These are phyloP conservation scores for Phytophthora sansomeana DNA, from an alignment of 352 stramenopile species.

Conservation along the genomic window DNA sequence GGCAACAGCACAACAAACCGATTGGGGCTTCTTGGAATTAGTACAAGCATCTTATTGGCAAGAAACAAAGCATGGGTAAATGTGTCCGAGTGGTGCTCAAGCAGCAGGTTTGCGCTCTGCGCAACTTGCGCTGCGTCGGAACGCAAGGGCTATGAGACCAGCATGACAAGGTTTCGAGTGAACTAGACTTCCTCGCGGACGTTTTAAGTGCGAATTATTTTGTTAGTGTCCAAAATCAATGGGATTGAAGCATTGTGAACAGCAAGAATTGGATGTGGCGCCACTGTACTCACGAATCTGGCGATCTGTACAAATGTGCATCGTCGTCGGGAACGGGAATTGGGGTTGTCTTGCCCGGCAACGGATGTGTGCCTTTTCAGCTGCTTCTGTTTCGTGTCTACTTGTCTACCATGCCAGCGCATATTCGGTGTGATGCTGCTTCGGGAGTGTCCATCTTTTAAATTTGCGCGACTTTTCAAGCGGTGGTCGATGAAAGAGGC, in stretches of 20 bases:
- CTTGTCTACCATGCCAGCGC: too few species aligned
- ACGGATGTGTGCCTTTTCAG: too few species aligned
- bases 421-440: too few species aligned
- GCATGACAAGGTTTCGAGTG: too few species aligned
- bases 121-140: not conserved
- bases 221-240: not conserved
- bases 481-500: too few species aligned
- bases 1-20: not conserved
- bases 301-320: not conserved
- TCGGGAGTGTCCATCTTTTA: too few species aligned
- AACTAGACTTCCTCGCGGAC: too few species aligned
- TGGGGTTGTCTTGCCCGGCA: not conserved
- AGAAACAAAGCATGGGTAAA: not conserved
- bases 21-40: not conserved
- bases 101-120: not conserved
- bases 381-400: too few species aligned
- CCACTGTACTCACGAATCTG: not conserved
- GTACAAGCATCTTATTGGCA: not conserved
- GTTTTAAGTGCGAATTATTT: not conserved
- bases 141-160: too few species aligned
- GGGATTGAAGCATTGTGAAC: not conserved
- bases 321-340: not conserved
- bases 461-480: too few species aligned
- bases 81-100: not conserved
- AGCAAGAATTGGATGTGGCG: not conserved